Evolutionary conservation across 176 grass and related monocot species (phyloP).

Genomic region (Carex cristatella): DNA sequence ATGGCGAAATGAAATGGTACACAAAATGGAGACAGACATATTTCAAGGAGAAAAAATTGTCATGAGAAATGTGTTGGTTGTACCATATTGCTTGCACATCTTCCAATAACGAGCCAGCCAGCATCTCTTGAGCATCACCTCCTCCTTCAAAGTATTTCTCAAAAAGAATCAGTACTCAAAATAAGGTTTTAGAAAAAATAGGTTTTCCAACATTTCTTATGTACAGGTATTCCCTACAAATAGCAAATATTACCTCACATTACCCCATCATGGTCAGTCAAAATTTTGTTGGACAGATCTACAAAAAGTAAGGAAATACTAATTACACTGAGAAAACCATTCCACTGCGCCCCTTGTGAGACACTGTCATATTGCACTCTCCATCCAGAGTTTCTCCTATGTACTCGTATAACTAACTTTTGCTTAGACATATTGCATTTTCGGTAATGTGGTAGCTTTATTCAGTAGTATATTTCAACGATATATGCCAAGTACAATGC

Average conservation of each 20-base stretch:
- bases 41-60: not conserved
- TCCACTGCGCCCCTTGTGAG: not conserved
- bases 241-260: conserved; percentile 2
- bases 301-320: not conserved
- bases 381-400: not conserved
- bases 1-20: conserved; percentile 5
- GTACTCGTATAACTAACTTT: not conserved
- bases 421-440: not conserved
- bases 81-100: conserved; percentile 79
- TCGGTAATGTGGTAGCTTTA: not conserved
- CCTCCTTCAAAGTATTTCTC: conserved; percentile 62
- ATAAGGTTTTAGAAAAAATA: conserved; percentile 15
- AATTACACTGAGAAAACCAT: conserved; percentile 2
- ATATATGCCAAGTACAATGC: too few relatives aligned
- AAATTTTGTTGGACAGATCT: conserved; percentile 8
- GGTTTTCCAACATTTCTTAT: not conserved
- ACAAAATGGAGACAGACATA: conserved; percentile 11
- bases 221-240: not conserved
- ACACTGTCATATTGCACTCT: not conserved
- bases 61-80: not conserved
- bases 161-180: conserved; percentile 15
- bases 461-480: not conserved
- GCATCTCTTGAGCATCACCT: conserved; percentile 88
- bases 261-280: not conserved
- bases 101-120: conserved; percentile 97